Evolutionary conservation across 2,329 filamentous ascomycete species (phyloP).

Genomic region (Fusarium coicis): DNA sequence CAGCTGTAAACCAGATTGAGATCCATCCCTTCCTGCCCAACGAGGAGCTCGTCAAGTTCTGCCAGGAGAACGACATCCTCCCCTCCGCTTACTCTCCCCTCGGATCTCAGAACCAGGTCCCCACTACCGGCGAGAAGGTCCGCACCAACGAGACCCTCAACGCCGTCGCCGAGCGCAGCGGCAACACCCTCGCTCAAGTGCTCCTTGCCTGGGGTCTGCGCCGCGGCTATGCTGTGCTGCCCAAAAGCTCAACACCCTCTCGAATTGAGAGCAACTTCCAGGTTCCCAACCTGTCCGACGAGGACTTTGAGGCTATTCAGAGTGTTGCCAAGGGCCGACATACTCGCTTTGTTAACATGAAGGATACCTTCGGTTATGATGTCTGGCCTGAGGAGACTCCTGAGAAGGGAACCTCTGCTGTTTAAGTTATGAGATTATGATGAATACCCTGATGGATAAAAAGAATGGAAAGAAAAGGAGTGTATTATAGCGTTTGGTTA

Average conservation of each 20-base stretch:
- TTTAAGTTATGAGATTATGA: slow-evolving; percentile 29
- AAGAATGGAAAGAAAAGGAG: not conserved
- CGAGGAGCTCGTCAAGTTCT: slow-evolving; percentile 63
- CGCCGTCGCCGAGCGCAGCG: slow-evolving; percentile 62
- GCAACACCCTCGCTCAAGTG: slow-evolving; percentile 63
- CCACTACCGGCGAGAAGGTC: slow-evolving; percentile 43
- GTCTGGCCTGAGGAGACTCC: slow-evolving; percentile 70
- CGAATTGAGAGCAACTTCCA: slow-evolving; percentile 61
- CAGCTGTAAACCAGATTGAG: slow-evolving; percentile 61
- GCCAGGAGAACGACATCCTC: slow-evolving; percentile 61
- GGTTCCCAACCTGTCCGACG: slow-evolving; percentile 51
- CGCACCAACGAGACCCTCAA: slow-evolving; percentile 55
- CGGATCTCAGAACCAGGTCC: slow-evolving; percentile 61
- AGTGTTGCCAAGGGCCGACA: slow-evolving; percentile 64
- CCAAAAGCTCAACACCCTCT: slow-evolving; percentile 74
- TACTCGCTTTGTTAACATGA: slow-evolving; percentile 83
- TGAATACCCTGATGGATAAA: slow-evolving; percentile 21
- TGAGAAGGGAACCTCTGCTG: slow-evolving; percentile 29
- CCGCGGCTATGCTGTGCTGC: slow-evolving; percentile 74
- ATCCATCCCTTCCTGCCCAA: slow-evolving; percentile 54
- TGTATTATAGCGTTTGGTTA: slow-evolving; percentile 27
- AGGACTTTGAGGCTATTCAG: slow-evolving; percentile 64
- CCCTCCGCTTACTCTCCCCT: slow-evolving; percentile 69
- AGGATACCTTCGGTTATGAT: slow-evolving; percentile 81
- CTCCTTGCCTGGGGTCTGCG: slow-evolving; percentile 70